phyloP scores from a whole-genome alignment of 768 basidiomycete genomes.

The Hysterangium stoloniferum region DNA sequence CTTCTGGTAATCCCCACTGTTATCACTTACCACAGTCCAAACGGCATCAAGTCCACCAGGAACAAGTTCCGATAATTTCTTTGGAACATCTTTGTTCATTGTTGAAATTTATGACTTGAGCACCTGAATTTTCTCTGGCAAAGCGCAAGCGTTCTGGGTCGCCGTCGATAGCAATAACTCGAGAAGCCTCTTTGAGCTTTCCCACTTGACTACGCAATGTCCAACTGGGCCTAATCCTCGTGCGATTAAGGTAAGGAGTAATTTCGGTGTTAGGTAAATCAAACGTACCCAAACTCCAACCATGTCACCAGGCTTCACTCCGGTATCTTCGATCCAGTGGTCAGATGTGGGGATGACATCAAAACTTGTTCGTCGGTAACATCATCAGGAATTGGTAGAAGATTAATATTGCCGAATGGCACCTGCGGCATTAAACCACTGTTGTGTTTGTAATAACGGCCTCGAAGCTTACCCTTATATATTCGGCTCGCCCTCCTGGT shows the following conservation, averaged over 20 bases:
- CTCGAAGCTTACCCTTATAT: constrained; percentile 35
- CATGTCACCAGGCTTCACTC: constrained; percentile 61
- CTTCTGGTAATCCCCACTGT: no score
- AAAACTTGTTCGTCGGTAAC: constrained; percentile 56
- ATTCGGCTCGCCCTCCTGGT: constrained; percentile 72
- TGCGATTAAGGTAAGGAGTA: neutral
- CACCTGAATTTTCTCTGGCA: constrained; percentile 35
- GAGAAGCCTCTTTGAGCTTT: constrained; percentile 56
- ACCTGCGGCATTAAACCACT: no score
- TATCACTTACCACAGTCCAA: constrained; percentile 39
- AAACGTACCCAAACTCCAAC: constrained; percentile 61
- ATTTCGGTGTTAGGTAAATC: neutral
- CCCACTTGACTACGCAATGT: constrained; percentile 51
- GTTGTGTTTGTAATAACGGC: no score
- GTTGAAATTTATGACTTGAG: constrained; percentile 55
- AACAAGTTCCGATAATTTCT: constrained; percentile 49
- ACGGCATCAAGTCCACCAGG: constrained; percentile 57
- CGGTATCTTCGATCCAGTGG: constrained; percentile 65
- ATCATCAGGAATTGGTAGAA: constrained; percentile 58
- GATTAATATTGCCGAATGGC: constrained; percentile 64
- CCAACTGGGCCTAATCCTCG: constrained; percentile 65
- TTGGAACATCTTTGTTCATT: constrained; percentile 36
- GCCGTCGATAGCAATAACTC: constrained; percentile 65
- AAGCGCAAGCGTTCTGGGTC: constrained; percentile 44
- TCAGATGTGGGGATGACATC: constrained; percentile 68